Evolutionary conservation across 1,139 yeast genomes (phyloP), one percentile per base, ranked within the genome.

Genomic region (Magnusiomyces paraingens): DNA sequence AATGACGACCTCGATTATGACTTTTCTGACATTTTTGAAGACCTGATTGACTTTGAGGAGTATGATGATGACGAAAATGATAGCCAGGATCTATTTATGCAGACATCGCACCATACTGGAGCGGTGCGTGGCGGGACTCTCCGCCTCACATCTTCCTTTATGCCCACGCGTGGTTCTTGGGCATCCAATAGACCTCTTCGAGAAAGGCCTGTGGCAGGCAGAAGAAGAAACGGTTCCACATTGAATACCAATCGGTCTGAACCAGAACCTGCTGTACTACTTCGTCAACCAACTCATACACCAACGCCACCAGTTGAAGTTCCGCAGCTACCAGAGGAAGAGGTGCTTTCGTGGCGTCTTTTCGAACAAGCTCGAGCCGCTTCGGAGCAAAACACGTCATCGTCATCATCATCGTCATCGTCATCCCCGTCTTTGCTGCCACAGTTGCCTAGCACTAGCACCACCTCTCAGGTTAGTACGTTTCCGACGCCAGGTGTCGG

Each of bases 261-360:
- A 8, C 32, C 32, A 26, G 32, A 26, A 8, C 32, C 17, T 40
- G 22, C 43, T 40, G 3, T 40, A 3, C 21, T 40, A n/a, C 43
- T 40, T 40, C 12, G 11, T 20, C 43, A 5, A 17, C 43, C 12
- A 18, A 21, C 20, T 2, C 17, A 3, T 40, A 40, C 6, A 2
- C 43, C 12, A n/a, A 20, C 18, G 15, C 18, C 18, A 10, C 20
- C 14, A 40, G 18, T n/a, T 40, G 43, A 40, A 40, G 46, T 36
- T 8, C 55, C 57, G 1, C 49, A 51, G 20, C 57, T 65, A 51
- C 57, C 64, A 10, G 61, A 63, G 3, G 70, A 66, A 32, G 69
- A 66, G 50, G 55, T 56, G 6, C 62, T 62, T 51, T 69, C 71
- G 1, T 68, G 71, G 71, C 60, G 59, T 20, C 60, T 66, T 64